These are phyloP conservation scores for Saccharum hybrid DNA, from an alignment of 202 grass and related monocot species.

Conservation along the genomic window DNA sequence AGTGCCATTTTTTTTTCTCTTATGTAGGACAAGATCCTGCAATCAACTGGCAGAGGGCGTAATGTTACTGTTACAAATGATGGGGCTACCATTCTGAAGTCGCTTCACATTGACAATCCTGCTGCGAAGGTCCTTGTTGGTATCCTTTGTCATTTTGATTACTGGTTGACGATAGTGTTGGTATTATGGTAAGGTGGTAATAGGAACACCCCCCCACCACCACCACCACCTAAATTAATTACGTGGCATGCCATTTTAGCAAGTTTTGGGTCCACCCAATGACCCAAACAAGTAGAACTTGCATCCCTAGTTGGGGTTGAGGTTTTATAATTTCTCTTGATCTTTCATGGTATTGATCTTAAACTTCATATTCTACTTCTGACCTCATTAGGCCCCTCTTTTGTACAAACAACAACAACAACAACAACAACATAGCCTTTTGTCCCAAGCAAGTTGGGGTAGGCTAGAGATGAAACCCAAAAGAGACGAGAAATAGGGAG, in stretches of 20 bases:
- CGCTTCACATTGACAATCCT: slow-evolving; percentile 94
- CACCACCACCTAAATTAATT: neutral
- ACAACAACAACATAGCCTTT: too few relatives aligned
- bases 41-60: slow-evolving; percentile 82
- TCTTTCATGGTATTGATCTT: neutral
- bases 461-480: too few relatives aligned
- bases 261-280: neutral
- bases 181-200: neutral
- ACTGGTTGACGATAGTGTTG: neutral
- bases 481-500: too few relatives aligned
- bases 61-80: slow-evolving; percentile 96
- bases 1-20: neutral
- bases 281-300: neutral
- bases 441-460: too few relatives aligned
- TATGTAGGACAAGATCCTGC: slow-evolving; percentile 84
- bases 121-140: slow-evolving; percentile 96
- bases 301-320: neutral
- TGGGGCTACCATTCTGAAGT: slow-evolving; percentile 93
- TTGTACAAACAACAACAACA: neutral
- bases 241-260: neutral
- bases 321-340: neutral
- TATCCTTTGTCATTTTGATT: slow-evolving; percentile 61
- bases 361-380: neutral
- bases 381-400: neutral
- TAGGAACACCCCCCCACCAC: neutral